A percentile compares a stretch with the other conserved stretches of the same genome.
phyloP scores from a whole-genome alignment of 2,329 filamentous ascomycete species.

The Paracorniculantispora psalliotae region DNA sequence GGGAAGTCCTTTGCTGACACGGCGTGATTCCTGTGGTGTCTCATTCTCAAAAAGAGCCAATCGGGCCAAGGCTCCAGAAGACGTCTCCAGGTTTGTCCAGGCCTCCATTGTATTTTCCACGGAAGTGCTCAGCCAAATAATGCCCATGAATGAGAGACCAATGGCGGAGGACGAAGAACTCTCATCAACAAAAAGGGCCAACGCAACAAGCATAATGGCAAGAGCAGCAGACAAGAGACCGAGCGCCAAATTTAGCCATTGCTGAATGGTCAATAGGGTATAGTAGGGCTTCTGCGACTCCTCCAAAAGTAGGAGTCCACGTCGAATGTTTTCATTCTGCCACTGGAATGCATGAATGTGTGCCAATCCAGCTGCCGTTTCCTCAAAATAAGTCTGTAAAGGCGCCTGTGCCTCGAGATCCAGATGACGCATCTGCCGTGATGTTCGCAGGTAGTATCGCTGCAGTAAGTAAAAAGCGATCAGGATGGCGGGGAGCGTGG shows the following conservation, averaged over 20 bases:
- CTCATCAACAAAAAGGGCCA: neutral
- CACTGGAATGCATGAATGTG: neutral
- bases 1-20: neutral
- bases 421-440: neutral
- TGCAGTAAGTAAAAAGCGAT: neutral
- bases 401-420: neutral
- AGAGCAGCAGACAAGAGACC: neutral
- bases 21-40: neutral
- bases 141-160: neutral
- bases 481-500: neutral
- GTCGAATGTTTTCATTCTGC: neutral
- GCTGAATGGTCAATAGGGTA: neutral
- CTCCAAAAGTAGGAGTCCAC: neutral
- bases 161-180: neutral
- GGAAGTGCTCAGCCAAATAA: neutral
- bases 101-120: neutral
- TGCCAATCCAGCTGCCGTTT: neutral
- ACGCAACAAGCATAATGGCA: neutral
- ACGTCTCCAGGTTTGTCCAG: neutral
- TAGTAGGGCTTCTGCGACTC: neutral
- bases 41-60: neutral
- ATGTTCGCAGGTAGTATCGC: conserved; percentile 1
- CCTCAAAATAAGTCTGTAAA: neutral
- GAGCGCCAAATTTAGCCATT: neutral
- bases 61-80: neutral